Evolutionary conservation across 1,284 basidiomycete species (phyloP).

Genomic region (Anthracocystis walkeri): DNA sequence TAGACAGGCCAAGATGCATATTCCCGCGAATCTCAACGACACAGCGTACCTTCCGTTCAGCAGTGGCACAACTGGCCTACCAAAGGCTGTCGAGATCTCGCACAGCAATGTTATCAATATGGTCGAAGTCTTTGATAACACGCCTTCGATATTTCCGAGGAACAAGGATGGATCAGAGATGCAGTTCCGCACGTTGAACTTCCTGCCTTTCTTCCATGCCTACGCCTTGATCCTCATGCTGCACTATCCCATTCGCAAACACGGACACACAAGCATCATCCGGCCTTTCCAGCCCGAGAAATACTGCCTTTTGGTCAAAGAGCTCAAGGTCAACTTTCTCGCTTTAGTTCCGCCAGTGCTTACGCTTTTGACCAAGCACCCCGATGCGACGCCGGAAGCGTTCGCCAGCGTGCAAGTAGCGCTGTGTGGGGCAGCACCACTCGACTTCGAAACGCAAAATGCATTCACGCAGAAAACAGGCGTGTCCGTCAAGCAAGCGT

Average conservation of each 20-base stretch:
- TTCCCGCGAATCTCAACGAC: slow-evolving; percentile 16
- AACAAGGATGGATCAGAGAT: slow-evolving; percentile 2
- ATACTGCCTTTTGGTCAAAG: slow-evolving; percentile 28
- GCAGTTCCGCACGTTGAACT: slow-evolving; percentile 28
- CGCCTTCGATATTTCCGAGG: slow-evolving; percentile 16
- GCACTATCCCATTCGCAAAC: slow-evolving; percentile 18
- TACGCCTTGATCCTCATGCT: slow-evolving; percentile 31
- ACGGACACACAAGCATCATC: slow-evolving; percentile 18
- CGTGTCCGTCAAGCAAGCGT: slow-evolving; percentile 35
- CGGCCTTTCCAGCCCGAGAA: slow-evolving; percentile 39
- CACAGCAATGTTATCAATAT: slow-evolving; percentile 48
- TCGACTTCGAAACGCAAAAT: slow-evolving; percentile 33
- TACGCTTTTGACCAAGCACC: slow-evolving; percentile 28
- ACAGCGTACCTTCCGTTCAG: slow-evolving; percentile 42
- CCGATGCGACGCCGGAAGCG: slow-evolving; percentile 17
- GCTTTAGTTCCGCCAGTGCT: slow-evolving; percentile 40
- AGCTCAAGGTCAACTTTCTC: slow-evolving; percentile 30
- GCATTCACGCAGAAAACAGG: slow-evolving; percentile 37
- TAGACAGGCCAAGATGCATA: slow-evolving; percentile 14
- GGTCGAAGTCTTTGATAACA: slow-evolving; percentile 30
- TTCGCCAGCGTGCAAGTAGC: slow-evolving; percentile 20
- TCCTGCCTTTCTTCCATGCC: slow-evolving; percentile 53
- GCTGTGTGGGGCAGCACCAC: slow-evolving; percentile 42
- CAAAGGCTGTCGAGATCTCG: slow-evolving; percentile 51
- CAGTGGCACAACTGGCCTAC: slow-evolving; percentile 50